Percentiles rank a stretch among this genome's conserved stretches.
These are phyloP conservation scores for Talaromyces sp. DNA, from an alignment of 2,329 filamentous ascomycete genomes.

Conservation along the genomic window DNA sequence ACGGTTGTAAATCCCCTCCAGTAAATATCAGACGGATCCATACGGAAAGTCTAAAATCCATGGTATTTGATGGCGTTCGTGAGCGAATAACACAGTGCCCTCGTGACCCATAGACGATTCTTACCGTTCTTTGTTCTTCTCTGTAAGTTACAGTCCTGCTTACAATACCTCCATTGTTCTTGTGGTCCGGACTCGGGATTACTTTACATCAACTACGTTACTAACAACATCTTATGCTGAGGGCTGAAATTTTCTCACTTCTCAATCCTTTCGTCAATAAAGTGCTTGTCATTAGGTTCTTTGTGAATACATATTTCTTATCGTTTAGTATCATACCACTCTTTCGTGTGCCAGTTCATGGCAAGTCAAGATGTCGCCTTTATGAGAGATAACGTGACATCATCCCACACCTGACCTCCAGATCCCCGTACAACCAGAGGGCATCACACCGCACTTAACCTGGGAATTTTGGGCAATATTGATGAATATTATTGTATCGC, in stretches of 20 bases:
- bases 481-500: not conserved
- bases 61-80: not conserved
- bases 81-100: not conserved
- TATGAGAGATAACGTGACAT: slow-evolving; percentile 19
- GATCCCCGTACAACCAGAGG: not conserved
- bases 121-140: not conserved
- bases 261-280: not conserved
- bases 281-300: too few relatives aligned
- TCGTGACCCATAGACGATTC: not conserved
- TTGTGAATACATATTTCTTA: not conserved
- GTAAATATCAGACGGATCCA: not conserved
- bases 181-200: slow-evolving; percentile 1
- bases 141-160: slow-evolving; percentile 4
- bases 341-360: slow-evolving; percentile 5
- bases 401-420: slow-evolving; percentile 16
- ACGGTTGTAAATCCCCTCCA: too few relatives aligned
- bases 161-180: not conserved
- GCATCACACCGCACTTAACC: not conserved
- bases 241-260: slow-evolving; percentile 1
- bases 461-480: not conserved
- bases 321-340: not conserved
- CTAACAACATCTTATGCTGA: not conserved
- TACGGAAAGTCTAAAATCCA: not conserved
- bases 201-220: not conserved
- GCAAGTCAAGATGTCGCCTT: slow-evolving; percentile 13